phyloP scores from a whole-genome alignment of 768 basidiomycete genomes.

The Tulasnella sp. region DNA sequence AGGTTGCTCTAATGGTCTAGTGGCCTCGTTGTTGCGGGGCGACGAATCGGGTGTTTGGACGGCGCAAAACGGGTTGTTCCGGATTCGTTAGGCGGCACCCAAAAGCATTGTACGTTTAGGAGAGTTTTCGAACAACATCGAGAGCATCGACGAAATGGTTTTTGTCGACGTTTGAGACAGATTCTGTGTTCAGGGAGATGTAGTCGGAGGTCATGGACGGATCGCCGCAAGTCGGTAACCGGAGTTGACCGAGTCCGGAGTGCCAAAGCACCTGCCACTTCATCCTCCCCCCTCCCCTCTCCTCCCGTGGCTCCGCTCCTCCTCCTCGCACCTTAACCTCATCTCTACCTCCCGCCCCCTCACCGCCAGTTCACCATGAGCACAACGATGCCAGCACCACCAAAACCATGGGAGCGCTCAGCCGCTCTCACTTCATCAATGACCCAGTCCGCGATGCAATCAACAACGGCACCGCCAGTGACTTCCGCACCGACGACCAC shows the following conservation, averaged over 20 bases:
- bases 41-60: background rate
- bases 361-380: background rate
- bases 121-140: background rate
- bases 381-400: constrained; percentile 32
- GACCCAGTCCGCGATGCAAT: background rate
- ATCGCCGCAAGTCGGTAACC: background rate
- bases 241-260: background rate
- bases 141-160: background rate
- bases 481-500: constrained; percentile 21
- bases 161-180: background rate
- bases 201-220: background rate
- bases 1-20: background rate
- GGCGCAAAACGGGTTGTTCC: background rate
- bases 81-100: background rate
- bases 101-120: background rate
- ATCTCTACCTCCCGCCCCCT: background rate
- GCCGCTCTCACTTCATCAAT: constrained; percentile 28
- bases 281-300: background rate
- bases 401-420: constrained; percentile 79
- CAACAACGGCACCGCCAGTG: constrained; percentile 21
- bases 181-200: background rate
- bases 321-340: background rate
- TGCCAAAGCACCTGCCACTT: background rate
- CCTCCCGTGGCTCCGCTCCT: background rate
- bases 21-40: background rate